Evolutionary conservation across 2,329 filamentous ascomycete genomes (phyloP), one percentile per base, ranked within the genome.

Genomic region (Chaetomiaceae sp.): DNA sequence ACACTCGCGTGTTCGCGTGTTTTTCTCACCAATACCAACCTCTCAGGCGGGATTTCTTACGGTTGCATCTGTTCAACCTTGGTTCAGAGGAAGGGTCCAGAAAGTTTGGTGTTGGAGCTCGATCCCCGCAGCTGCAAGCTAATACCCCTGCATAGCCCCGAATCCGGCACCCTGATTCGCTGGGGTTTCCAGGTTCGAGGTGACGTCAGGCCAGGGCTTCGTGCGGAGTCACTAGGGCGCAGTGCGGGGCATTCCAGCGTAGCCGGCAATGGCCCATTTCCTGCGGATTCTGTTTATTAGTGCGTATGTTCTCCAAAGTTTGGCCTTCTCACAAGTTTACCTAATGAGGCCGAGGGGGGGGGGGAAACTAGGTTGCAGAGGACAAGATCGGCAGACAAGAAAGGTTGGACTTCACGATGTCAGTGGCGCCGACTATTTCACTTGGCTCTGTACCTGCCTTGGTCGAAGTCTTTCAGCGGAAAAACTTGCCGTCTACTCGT

Each of bases 161-260:
- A 51, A 43, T 32, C 11, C 16, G 16, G 44, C 44, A n/a, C 25
- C 50, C 21, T 44, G 36, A 62, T 63, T 63, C 38, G 61, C 40
- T 43, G 25, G 30, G 10, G 14, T 10, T 34, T 20, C 40, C 40
- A n/a, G 23, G 10, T 16, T 38, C n/a, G 40, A 8, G 18, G 61
- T 63, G 61, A 63, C 61, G 61, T 63, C 59, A 61, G 46, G 40
- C 41, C 46, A 51, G 32, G 51, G n/a, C 32, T 25, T 33, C 4
- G 20, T 48, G 51, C 49, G 49, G 38, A 44, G 21, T 34, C 23
- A 44, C 53, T 51, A 46, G 48, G 56, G 48, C 48, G 37, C 16
- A 32, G 16, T 45, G 49, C 49, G 53, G 44, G 53, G 52, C 48
- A 27, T 25, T 13, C 13, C 21, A 25, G 36, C 5, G 13, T 38